Evolutionary conservation across 148 eudicot species (phyloP), one percentile per base, ranked within the genome.

Genomic region (Vaccinium myrtillus): DNA sequence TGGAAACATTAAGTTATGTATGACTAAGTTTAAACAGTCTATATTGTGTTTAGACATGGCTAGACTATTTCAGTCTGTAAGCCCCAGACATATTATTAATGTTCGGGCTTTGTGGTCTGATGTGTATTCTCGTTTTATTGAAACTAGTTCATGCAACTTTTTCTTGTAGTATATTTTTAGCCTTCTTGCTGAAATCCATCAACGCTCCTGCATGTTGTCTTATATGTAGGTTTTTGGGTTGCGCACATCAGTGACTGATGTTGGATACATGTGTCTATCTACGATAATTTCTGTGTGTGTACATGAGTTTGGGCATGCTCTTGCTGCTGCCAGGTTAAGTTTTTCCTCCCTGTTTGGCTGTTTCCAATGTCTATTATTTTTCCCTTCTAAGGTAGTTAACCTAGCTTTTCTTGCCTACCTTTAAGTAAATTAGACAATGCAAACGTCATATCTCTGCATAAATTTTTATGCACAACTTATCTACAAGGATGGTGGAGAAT

Each of bases 241-340:
- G 65, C 84, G 83, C 75, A 85, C 91, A 86, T 90, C 96, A 43
- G 70, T 92, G 75, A 12, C 86, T 87, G 94, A 91, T 87, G 81
- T 92, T 87, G 94, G 93, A 84, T 93, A 85, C 82, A 70, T 94
- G 86, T 84, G 91, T 61, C 61, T 90, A 74, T 91, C 98, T 79
- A 89, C 99, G 10, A 65, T 93, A 32, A 75, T 95, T 82, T 91
- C 96, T 84, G 92, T 97, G 27, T 75, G 85, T 76, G 90, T 87
- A 74, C 99, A 97, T 93, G 99, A 97, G 87, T 85, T 95, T 86
- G 99, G 98, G 79, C 99, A 96, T 86, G 99, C 98, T 76, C 87
- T 91, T 89, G 94, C 99, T 85, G 99, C 99, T 83, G 94, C 99
- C 78, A 94, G 99, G 99, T 97, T 88, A 91, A 86, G 81, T 80